Evolutionary conservation across 768 basidiomycete genomes (phyloP).

Genomic region (Dentipellis fragilis): DNA sequence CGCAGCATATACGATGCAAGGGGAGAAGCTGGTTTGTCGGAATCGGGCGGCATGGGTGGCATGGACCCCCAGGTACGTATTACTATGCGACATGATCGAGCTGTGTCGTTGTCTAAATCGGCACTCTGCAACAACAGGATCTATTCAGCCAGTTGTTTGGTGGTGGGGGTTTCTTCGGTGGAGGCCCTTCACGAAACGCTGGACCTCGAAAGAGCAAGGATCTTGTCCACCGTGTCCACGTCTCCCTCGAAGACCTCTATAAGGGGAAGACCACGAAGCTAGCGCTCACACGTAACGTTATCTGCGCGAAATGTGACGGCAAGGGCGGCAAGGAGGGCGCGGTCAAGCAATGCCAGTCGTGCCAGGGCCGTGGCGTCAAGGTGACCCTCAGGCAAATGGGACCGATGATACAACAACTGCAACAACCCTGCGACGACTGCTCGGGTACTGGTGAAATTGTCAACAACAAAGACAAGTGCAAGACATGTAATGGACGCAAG

Average conservation of each 20-base stretch:
- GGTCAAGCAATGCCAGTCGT: conserved; percentile 65
- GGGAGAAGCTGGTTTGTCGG: conserved; percentile 85
- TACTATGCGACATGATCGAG: neutral
- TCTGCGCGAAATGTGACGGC: conserved; percentile 90
- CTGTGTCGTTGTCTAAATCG: neutral
- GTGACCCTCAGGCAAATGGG: conserved; percentile 94
- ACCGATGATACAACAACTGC: conserved; percentile 99
- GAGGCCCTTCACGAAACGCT: conserved; percentile 41
- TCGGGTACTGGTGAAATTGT: conserved; percentile 91
- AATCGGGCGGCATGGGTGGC: conserved; percentile 83
- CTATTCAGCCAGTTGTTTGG: conserved; percentile 96
- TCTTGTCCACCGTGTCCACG: conserved; percentile 91
- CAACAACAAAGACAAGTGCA: conserved; percentile 87
- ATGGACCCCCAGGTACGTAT: conserved; percentile 87
- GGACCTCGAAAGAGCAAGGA: conserved; percentile 94
- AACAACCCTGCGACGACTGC: conserved; percentile 91
- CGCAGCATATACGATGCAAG: conserved; percentile 77
- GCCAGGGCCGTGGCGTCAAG: conserved; percentile 85
- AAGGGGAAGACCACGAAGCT: conserved; percentile 98
- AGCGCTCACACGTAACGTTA: conserved; percentile 88
- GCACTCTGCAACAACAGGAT: conserved; percentile 57
- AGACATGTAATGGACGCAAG: conserved; percentile 92
- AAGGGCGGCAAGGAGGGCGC: conserved; percentile 98
- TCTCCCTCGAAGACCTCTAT: conserved; percentile 97
- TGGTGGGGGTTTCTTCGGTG: conserved; percentile 61